Conservation (phyloP, 1,139 yeast genomes). For the Debaryomyces fabryi region DNA sequence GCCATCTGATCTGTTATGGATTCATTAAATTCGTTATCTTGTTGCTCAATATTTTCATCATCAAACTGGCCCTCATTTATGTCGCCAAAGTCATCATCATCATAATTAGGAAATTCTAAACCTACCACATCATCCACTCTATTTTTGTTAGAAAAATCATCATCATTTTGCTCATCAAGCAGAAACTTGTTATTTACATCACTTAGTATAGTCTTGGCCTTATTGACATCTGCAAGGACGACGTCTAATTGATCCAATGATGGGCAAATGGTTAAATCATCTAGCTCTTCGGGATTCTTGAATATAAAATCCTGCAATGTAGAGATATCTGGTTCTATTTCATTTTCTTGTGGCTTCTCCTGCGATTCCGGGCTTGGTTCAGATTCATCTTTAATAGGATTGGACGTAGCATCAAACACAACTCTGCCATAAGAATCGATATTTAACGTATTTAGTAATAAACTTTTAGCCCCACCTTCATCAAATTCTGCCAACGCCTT, state of each 20-base stretch:
- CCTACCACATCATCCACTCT: conserved; percentile 20
- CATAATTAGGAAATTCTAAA: conserved; percentile 29
- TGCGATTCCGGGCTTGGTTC: conserved; percentile 4
- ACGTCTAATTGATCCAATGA: conserved; percentile 58
- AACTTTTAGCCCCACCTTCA: conserved; percentile 92
- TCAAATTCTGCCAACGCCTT: conserved; percentile 91
- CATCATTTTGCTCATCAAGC: conserved; percentile 21
- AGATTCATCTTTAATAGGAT: conserved; percentile 20
- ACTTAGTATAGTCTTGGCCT: conserved; percentile 55
- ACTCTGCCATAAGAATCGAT: conserved; percentile 62
- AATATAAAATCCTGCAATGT: conserved; percentile 29
- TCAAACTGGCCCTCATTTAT: conserved; percentile 20
- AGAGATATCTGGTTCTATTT: conserved; percentile 11
- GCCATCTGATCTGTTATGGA: conserved; percentile 28
- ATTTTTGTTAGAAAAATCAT: conserved; percentile 14
- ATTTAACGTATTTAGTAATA: conserved; percentile 70
- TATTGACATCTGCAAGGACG: conserved; percentile 60
- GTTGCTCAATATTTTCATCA: conserved; percentile 19
- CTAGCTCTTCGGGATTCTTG: conserved; percentile 37
- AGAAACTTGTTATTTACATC: conserved; percentile 45
- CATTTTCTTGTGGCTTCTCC: conserved; percentile 15
- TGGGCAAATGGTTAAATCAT: conserved; percentile 56
- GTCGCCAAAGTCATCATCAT: conserved; percentile 39
- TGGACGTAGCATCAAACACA: conserved; percentile 60
- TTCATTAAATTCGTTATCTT: conserved; percentile 22